phyloP scores from a whole-genome alignment of 208 protist species.

The Crithidia thermophila region DNA sequence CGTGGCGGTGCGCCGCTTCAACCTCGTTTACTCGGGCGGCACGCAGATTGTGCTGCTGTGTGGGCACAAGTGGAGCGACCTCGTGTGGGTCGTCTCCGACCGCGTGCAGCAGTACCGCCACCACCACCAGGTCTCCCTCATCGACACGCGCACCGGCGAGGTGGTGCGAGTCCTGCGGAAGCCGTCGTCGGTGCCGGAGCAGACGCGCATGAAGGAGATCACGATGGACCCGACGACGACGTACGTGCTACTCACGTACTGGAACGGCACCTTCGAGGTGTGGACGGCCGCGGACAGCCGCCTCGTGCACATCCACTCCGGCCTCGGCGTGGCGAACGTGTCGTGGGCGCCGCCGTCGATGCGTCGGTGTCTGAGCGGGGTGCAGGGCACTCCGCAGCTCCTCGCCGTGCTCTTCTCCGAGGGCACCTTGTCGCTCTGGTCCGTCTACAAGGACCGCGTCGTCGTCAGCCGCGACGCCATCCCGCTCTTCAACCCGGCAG shows the following conservation, averaged over 20 bases:
- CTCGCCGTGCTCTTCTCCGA: slow-evolving; percentile 77
- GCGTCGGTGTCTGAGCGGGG: slow-evolving; percentile 50
- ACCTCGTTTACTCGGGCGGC: slow-evolving; percentile 72
- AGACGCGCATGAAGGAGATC: slow-evolving; percentile 64
- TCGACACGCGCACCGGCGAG: slow-evolving; percentile 75
- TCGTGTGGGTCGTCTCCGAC: slow-evolving; percentile 80
- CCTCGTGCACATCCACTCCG: slow-evolving; percentile 75
- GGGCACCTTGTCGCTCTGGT: slow-evolving; percentile 76
- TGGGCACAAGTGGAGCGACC: slow-evolving; percentile 60
- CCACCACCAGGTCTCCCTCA: slow-evolving; percentile 79
- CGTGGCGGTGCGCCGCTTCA: slow-evolving; percentile 59
- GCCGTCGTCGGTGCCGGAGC: slow-evolving; percentile 63
- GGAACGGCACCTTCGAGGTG: slow-evolving; percentile 83
- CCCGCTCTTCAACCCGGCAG: slow-evolving; percentile 41
- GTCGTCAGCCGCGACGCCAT: slow-evolving; percentile 68
- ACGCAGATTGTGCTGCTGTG: slow-evolving; percentile 75
- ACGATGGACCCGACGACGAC: slow-evolving; percentile 50
- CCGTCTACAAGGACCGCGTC: slow-evolving; percentile 75
- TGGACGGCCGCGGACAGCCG: slow-evolving; percentile 66
- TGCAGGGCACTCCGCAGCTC: slow-evolving; percentile 70
- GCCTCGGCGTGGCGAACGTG: slow-evolving; percentile 67
- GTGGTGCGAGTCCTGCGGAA: slow-evolving; percentile 69
- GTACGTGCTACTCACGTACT: slow-evolving; percentile 74
- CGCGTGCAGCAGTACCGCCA: slow-evolving; percentile 49
- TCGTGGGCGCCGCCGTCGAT: slow-evolving; percentile 78